phyloP scores from a whole-genome alignment of 1,284 basidiomycete species.

The Stereum hirsutum region DNA sequence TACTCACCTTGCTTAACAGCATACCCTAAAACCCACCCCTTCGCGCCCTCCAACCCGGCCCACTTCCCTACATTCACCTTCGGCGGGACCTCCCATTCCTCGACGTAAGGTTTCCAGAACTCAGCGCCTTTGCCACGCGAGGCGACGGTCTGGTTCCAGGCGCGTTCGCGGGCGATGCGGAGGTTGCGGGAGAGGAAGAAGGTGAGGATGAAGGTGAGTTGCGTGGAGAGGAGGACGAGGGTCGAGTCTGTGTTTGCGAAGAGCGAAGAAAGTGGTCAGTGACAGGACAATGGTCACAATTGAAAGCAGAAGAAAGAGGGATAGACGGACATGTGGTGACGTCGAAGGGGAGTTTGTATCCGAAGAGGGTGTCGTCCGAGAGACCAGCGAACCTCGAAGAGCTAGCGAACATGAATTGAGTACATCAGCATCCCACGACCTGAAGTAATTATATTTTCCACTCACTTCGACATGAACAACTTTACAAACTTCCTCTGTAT shows the following conservation, averaged over 20 bases:
- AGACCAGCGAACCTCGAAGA: conserved; percentile 59
- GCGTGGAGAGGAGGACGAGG: conserved; percentile 18
- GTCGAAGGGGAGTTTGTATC: conserved; percentile 54
- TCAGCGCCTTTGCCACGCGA: conserved; percentile 72
- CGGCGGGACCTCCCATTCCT: conserved; percentile 78
- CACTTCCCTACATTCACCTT: conserved; percentile 20
- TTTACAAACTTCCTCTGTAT: conserved; percentile 57
- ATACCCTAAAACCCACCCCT: conserved; percentile 32
- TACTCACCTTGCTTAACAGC: conserved; percentile 24
- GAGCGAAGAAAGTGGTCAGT: neutral
- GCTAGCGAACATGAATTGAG: conserved; percentile 22
- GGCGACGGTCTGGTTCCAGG: conserved; percentile 71
- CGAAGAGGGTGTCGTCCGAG: conserved; percentile 54
- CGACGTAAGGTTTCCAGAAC: conserved; percentile 85
- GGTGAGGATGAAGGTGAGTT: conserved; percentile 62
- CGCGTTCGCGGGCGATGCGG: conserved; percentile 57
- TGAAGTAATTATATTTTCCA: conserved; percentile 7
- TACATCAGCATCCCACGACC: conserved; percentile 7
- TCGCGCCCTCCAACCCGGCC: conserved; percentile 17
- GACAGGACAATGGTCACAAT: neutral
- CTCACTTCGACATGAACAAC: conserved; percentile 52
- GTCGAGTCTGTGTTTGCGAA: conserved; percentile 3
- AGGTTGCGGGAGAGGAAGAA: conserved; percentile 59
- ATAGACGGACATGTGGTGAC: conserved; percentile 51
- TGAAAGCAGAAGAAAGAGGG: conserved; percentile 2